A percentile compares a stretch with the other conserved stretches of the same genome.
These are phyloP conservation scores for Penicillium goetzii DNA, from an alignment of 495 filamentous ascomycete species.

Conservation along the genomic window DNA sequence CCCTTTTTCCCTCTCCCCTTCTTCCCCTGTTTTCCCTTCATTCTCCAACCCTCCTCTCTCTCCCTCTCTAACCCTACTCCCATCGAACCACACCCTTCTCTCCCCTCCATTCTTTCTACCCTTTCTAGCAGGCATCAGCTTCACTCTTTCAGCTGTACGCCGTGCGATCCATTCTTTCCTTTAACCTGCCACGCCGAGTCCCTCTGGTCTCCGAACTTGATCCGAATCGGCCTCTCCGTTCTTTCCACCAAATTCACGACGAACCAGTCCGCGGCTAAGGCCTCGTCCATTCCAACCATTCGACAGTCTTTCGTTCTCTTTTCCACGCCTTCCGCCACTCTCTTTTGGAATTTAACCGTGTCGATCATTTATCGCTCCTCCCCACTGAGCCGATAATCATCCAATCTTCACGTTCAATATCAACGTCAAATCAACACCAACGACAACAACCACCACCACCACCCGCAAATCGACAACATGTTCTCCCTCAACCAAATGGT, in stretches of 20 bases:
- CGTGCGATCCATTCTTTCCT: constrained; percentile 59
- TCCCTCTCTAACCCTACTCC: constrained; percentile 44
- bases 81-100: constrained; percentile 20
- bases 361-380: constrained; percentile 24
- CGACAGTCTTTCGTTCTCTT: constrained; percentile 17
- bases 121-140: constrained; percentile 65
- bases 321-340: constrained; percentile 28
- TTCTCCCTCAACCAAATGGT: constrained; percentile 56
- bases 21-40: constrained; percentile 50
- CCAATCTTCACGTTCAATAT: constrained; percentile 13
- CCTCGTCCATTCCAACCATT: constrained; percentile 20
- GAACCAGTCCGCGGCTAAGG: constrained; percentile 13
- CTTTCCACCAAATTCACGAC: constrained; percentile 13
- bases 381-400: constrained; percentile 5
- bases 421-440: constrained; percentile 25
- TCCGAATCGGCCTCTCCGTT: constrained; percentile 2
- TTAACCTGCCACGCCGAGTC: constrained; percentile 4
- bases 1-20: constrained; percentile 28
- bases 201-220: neutral
- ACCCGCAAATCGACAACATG: constrained; percentile 24
- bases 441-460: neutral
- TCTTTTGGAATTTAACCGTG: constrained; percentile 26
- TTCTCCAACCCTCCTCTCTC: constrained; percentile 40
- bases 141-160: constrained; percentile 80
- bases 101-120: constrained; percentile 36